phyloP scores from a whole-genome alignment of 805 yeast genomes.

The Candida saitoana region DNA sequence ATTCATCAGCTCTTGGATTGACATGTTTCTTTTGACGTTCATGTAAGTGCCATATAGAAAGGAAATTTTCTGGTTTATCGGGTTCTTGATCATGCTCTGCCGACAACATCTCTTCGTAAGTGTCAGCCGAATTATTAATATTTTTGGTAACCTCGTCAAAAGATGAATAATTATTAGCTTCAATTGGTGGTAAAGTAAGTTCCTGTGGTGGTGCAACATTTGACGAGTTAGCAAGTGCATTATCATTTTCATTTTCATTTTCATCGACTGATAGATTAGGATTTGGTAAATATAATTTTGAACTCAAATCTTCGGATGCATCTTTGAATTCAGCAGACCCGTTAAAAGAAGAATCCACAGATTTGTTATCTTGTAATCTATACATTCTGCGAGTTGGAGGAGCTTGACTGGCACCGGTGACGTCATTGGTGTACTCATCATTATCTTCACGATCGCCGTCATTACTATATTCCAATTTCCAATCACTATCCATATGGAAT shows the following conservation, averaged over 20 bases:
- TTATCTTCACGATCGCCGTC: slow-evolving; percentile 40
- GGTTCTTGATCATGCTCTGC: slow-evolving; percentile 38
- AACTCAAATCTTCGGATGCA: slow-evolving; percentile 18
- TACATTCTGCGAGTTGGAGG: not conserved
- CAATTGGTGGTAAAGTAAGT: slow-evolving; percentile 37
- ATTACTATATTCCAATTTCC: slow-evolving; percentile 36
- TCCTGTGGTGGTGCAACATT: slow-evolving; percentile 34
- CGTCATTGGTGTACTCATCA: slow-evolving; percentile 24
- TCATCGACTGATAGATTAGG: slow-evolving; percentile 6
- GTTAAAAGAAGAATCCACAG: slow-evolving; percentile 5
- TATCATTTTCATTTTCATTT: slow-evolving; percentile 21
- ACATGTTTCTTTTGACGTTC: slow-evolving; percentile 17
- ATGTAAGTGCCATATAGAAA: slow-evolving; percentile 43
- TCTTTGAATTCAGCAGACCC: slow-evolving; percentile 14
- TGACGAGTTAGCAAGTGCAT: slow-evolving; percentile 42
- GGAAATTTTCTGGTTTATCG: slow-evolving; percentile 21
- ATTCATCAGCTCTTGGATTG: slow-evolving; percentile 9
- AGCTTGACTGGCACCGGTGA: slow-evolving; percentile 8
- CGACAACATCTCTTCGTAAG: slow-evolving; percentile 37
- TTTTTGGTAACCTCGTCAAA: slow-evolving; percentile 37
- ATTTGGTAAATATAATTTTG: slow-evolving; percentile 18
- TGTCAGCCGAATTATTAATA: slow-evolving; percentile 14
- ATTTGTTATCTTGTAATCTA: not conserved
- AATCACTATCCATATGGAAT: slow-evolving; percentile 31
- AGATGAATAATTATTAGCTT: slow-evolving; percentile 36